Evolutionary conservation across 192 early-diverging fungal species (phyloP).

Genomic region (Haplosporangium gracile): DNA sequence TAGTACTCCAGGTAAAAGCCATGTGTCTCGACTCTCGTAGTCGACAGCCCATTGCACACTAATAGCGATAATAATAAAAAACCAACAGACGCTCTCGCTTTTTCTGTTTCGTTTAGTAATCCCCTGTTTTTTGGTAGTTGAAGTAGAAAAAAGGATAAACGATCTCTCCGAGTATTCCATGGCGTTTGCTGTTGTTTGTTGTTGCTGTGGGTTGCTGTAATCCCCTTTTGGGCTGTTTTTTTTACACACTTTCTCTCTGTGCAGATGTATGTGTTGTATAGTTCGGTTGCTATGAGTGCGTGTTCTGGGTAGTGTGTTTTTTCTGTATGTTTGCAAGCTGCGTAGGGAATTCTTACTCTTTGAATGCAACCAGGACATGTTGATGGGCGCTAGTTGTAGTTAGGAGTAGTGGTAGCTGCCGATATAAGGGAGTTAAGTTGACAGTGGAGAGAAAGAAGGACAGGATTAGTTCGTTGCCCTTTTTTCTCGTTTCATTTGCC

Average conservation of each 20-base stretch:
- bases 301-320: background rate
- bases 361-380: constrained; percentile 57
- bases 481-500: background rate
- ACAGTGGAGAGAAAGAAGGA: background rate
- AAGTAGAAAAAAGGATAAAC: background rate
- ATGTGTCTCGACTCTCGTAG: constrained; percentile 1
- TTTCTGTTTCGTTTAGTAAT: background rate
- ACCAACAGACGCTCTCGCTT: background rate
- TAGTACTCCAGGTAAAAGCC: background rate
- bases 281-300: background rate
- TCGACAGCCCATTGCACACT: background rate
- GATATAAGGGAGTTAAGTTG: background rate
- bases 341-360: constrained; percentile 34
- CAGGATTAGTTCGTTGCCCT: background rate
- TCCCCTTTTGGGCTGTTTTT: background rate
- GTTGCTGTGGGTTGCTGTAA: background rate
- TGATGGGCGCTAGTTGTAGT: background rate
- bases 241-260: background rate
- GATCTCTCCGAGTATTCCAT: background rate
- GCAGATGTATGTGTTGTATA: background rate
- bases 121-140: background rate
- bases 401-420: background rate
- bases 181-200: background rate
- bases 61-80: background rate
- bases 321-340: background rate